Evolutionary conservation across 257 asterid genomes (phyloP).

Genomic region (Gardenia jasminoides): DNA sequence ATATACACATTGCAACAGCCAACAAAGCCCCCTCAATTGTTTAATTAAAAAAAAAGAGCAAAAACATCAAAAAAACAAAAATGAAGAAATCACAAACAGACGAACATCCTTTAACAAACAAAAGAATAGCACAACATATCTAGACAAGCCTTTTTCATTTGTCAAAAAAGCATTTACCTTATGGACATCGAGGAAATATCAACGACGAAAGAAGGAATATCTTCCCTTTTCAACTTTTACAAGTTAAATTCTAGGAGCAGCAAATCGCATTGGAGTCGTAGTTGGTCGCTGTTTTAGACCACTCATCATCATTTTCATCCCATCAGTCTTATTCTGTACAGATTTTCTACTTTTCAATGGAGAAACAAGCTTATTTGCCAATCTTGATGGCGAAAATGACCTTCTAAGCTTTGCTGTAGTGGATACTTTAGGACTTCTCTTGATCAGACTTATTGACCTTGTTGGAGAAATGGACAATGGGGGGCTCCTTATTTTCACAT

Average conservation of each 20-base stretch:
- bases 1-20: too few relatives aligned
- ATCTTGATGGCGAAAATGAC: conserved; percentile 68
- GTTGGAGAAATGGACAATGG: conserved; percentile 38
- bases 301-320: conserved; percentile 42
- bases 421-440: conserved; percentile 43
- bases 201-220: conserved; percentile 6
- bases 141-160: conserved; percentile 3
- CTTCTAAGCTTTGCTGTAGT: conserved; percentile 52
- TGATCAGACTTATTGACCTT: conserved; percentile 20
- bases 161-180: background rate
- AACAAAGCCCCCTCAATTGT: too few relatives aligned
- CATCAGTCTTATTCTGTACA: conserved; percentile 43
- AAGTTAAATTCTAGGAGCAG: conserved; percentile 49
- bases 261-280: conserved; percentile 41
- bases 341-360: conserved; percentile 50
- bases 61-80: background rate
- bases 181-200: conserved; percentile 55
- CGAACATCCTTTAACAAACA: background rate
- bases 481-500: conserved; percentile 48
- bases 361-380: conserved; percentile 50
- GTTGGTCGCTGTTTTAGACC: conserved; percentile 65
- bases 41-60: too few relatives aligned
- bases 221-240: background rate
- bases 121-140: background rate
- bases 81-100: background rate